phyloP scores from a whole-genome alignment of 495 filamentous ascomycete species.

The Xanthoparmelia taractica region DNA sequence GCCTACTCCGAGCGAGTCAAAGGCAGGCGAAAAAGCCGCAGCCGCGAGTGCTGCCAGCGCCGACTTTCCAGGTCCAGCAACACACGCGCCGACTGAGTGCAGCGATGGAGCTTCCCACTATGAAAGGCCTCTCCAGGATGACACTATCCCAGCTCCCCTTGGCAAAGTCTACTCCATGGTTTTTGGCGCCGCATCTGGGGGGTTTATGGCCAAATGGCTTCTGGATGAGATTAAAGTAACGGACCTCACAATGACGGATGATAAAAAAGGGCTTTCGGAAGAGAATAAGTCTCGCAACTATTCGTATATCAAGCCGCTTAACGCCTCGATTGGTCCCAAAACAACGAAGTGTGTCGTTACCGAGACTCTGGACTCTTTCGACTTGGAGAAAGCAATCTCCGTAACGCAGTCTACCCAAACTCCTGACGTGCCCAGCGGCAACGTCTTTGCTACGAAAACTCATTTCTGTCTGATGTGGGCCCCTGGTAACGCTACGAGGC shows the following conservation, averaged over 20 bases:
- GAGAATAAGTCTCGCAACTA: constrained; percentile 68
- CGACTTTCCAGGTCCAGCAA: constrained; percentile 83
- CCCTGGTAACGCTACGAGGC: constrained; percentile 68
- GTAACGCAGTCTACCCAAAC: constrained; percentile 77
- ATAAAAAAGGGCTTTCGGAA: constrained; percentile 64
- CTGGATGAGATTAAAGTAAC: constrained; percentile 79
- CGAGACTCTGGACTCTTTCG: constrained; percentile 69
- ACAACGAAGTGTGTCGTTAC: constrained; percentile 92
- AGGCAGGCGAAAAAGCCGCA: constrained; percentile 48
- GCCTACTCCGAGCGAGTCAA: constrained; percentile 37
- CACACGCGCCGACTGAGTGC: constrained; percentile 78
- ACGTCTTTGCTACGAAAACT: constrained; percentile 84
- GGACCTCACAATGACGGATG: constrained; percentile 75
- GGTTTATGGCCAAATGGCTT: constrained; percentile 79
- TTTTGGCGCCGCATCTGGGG: constrained; percentile 70
- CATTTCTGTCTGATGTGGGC: constrained; percentile 93
- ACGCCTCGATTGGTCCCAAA: constrained; percentile 77
- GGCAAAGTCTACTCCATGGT: constrained; percentile 85
- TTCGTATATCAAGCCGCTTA: constrained; percentile 87
- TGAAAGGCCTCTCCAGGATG: constrained; percentile 77
- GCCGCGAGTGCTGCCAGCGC: constrained; percentile 40
- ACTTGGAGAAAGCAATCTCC: constrained; percentile 78
- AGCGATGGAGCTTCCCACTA: constrained; percentile 69
- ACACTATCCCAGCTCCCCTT: constrained; percentile 76
- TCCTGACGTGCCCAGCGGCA: constrained; percentile 91